These are phyloP conservation scores for Cucurbita moschata DNA, from an alignment of 306 rosid species.

Conservation along the genomic window DNA sequence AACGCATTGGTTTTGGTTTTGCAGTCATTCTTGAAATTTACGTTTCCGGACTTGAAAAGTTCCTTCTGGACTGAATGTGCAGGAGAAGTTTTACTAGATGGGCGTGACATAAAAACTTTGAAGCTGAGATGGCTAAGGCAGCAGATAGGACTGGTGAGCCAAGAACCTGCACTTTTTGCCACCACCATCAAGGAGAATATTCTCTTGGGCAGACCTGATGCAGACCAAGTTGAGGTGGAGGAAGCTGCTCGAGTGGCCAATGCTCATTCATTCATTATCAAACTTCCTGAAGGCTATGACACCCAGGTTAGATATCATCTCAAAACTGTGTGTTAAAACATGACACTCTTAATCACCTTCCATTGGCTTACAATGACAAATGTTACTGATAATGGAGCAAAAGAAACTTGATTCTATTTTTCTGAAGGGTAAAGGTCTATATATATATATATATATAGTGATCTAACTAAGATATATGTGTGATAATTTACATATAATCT, in stretches of 20 bases:
- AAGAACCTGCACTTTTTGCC: slow-evolving; percentile 95
- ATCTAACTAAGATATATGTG: neutral
- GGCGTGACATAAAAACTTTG: slow-evolving; percentile 72
- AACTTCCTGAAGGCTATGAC: slow-evolving; percentile 82
- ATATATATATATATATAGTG: too few relatives aligned
- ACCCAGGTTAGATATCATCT: slow-evolving; percentile 58
- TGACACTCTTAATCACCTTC: neutral
- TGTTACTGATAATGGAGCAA: neutral
- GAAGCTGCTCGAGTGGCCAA: slow-evolving; percentile 98
- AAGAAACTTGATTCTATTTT: neutral
- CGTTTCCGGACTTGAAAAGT: neutral
- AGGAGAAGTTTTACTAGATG: slow-evolving; percentile 90
- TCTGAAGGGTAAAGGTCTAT: neutral
- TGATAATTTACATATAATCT: neutral
- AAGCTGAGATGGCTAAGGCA: slow-evolving; percentile 89
- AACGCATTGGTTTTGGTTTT: neutral
- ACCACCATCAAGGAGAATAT: slow-evolving; percentile 86
- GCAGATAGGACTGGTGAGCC: slow-evolving; percentile 95
- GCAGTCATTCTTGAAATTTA: neutral
- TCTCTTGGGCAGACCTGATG: slow-evolving; percentile 89
- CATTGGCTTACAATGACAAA: neutral
- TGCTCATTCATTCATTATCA: slow-evolving; percentile 87
- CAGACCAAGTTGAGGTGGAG: slow-evolving; percentile 78
- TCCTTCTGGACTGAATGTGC: slow-evolving; percentile 6
- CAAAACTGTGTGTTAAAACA: neutral